Percentiles rank a stretch among this genome's conserved stretches.
Conservation (phyloP, 495 filamentous ascomycete genomes). For the Aspergillus indologenus region DNA sequence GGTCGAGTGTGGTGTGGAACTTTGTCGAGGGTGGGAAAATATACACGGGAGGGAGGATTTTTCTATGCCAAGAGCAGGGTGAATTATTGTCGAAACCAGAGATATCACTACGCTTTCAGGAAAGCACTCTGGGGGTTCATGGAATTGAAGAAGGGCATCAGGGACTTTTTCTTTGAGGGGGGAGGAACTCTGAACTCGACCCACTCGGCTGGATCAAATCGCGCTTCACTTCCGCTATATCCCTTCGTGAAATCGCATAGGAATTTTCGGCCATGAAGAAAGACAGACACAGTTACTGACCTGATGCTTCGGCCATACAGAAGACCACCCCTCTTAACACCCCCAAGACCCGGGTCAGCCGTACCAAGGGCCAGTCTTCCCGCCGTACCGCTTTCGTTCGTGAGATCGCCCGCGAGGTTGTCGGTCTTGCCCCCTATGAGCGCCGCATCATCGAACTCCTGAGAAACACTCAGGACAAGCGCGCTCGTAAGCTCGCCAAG, state of each 20-base stretch:
- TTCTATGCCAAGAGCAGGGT: background rate
- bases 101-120: background rate
- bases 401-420: constrained; percentile 92
- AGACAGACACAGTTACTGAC: constrained; percentile 13
- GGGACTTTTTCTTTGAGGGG: background rate
- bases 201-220: constrained; percentile 14
- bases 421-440: constrained; percentile 92
- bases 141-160: background rate
- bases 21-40: constrained; percentile 5
- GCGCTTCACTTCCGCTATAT: background rate
- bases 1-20: constrained; percentile 7
- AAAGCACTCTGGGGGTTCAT: background rate
- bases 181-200: constrained; percentile 5
- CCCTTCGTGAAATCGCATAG: too few species aligned
- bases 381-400: constrained; percentile 91
- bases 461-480: constrained; percentile 98
- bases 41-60: background rate
- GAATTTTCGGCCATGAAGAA: background rate
- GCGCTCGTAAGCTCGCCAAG: constrained; percentile 98
- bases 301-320: constrained; percentile 43
- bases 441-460: constrained; percentile 97
- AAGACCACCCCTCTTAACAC: constrained; percentile 84
- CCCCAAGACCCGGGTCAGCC: constrained; percentile 80
- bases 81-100: background rate
- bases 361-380: constrained; percentile 86